Conservation (phyloP, 2,329 filamentous ascomycete species). For the Sporothrix humicola region DNA sequence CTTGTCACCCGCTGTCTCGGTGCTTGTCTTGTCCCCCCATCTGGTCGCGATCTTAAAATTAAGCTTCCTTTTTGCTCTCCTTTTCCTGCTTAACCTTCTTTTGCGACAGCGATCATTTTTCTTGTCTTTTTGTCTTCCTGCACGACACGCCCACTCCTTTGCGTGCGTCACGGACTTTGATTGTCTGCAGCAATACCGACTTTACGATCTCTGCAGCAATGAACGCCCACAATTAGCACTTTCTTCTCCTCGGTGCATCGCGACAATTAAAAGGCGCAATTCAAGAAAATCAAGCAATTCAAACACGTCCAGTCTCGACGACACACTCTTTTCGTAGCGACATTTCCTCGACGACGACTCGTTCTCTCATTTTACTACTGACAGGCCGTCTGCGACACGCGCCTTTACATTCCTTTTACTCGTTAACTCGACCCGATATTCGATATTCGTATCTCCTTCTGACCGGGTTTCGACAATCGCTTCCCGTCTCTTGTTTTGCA, state of each 20-base stretch:
- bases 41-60: constrained; percentile 23
- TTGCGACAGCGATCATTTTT: background rate
- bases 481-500: background rate
- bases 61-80: constrained; percentile 15
- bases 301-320: background rate
- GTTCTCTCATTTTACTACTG: background rate
- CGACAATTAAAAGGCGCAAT: background rate
- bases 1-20: background rate
- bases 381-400: background rate
- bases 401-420: background rate
- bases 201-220: background rate
- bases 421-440: background rate
- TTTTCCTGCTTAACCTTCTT: background rate
- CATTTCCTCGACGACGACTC: background rate
- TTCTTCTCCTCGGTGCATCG: background rate
- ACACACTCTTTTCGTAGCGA: background rate
- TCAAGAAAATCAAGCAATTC: constrained; percentile 1
- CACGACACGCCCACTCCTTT: constrained; percentile 24
- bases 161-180: background rate
- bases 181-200: background rate
- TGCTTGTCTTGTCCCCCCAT: background rate
- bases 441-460: background rate
- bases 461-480: constrained; percentile 1
- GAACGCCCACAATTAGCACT: background rate
- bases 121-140: too few species aligned